Percentiles rank a stretch among this genome's conserved stretches.
Conservation (phyloP, 129 eudicot species). For the Chrysanthemum lavandulifolium region DNA sequence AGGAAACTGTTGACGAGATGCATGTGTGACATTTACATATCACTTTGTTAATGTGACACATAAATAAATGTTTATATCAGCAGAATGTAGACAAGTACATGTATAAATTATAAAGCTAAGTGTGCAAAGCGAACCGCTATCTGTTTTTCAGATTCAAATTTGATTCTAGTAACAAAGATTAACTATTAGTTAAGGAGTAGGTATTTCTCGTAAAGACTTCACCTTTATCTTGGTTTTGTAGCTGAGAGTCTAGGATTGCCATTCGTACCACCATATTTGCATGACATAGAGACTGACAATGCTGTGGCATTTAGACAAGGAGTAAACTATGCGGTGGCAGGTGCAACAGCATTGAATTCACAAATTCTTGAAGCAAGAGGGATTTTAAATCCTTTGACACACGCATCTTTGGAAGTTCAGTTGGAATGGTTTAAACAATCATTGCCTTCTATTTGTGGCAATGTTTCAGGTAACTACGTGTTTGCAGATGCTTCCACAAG, state of each 20-base stretch:
- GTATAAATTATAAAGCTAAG: neutral
- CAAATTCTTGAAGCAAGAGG: conserved; percentile 30
- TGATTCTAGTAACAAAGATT: no score
- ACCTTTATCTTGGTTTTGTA: conserved; percentile 2
- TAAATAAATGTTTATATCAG: neutral
- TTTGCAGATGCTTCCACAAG: neutral
- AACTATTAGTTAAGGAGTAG: neutral
- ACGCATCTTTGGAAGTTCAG: conserved; percentile 34
- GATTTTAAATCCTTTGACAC: conserved; percentile 6
- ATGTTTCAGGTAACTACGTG: conserved; percentile 21
- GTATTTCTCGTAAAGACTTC: neutral
- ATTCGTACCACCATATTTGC: neutral
- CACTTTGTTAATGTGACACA: neutral
- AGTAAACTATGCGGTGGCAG: no score
- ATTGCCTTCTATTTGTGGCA: conserved; percentile 26
- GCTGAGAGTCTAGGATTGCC: conserved; percentile 33
- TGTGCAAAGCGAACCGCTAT: no score
- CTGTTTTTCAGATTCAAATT: no score
- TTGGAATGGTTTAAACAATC: conserved; percentile 39
- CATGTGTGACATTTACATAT: neutral
- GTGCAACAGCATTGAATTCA: neutral
- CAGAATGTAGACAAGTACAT: neutral
- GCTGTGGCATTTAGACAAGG: no score
- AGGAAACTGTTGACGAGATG: no score
- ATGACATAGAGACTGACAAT: no score